Evolutionary conservation across 306 rosid genomes (phyloP).

Genomic region (Luffa acutangula): DNA sequence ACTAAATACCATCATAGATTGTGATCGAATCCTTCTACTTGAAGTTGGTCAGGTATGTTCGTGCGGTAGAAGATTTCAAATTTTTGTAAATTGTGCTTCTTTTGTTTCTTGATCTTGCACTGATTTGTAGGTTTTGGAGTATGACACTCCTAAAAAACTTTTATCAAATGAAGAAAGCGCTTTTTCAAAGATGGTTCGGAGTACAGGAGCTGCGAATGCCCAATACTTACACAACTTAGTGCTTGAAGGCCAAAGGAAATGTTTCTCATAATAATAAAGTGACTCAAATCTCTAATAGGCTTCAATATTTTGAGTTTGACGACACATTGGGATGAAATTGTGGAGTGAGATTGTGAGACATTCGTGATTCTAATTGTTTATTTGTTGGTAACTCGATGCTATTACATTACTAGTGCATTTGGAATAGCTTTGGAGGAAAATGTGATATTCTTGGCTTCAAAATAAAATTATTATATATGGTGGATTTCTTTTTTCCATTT

Average conservation of each 20-base stretch:
- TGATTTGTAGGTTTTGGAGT: constrained; percentile 59
- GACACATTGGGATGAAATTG: no score
- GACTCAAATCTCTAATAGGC: no score
- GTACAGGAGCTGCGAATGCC: constrained; percentile 83
- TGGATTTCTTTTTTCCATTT: no score
- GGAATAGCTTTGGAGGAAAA: no score
- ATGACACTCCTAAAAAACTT: constrained; percentile 52
- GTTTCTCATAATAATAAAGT: no score
- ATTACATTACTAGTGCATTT: no score
- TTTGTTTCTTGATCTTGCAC: background rate
- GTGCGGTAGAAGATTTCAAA: background rate
- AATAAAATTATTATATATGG: no score
- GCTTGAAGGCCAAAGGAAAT: constrained; percentile 24
- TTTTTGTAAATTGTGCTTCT: background rate
- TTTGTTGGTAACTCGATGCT: no score
- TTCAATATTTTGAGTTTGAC: no score
- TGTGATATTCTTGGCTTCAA: no score
- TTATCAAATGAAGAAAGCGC: constrained; percentile 52
- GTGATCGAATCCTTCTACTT: constrained; percentile 55
- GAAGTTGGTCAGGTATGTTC: constrained; percentile 67
- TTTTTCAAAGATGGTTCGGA: constrained; percentile 79
- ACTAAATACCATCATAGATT: constrained; percentile 82
- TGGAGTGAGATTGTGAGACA: no score
- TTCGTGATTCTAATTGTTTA: no score
- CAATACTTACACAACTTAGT: constrained; percentile 56